A percentile compares a stretch with the other conserved stretches of the same genome.
Evolutionary conservation across 1,139 yeast species (phyloP).

Genomic region (Sugiyamaella sp.): DNA sequence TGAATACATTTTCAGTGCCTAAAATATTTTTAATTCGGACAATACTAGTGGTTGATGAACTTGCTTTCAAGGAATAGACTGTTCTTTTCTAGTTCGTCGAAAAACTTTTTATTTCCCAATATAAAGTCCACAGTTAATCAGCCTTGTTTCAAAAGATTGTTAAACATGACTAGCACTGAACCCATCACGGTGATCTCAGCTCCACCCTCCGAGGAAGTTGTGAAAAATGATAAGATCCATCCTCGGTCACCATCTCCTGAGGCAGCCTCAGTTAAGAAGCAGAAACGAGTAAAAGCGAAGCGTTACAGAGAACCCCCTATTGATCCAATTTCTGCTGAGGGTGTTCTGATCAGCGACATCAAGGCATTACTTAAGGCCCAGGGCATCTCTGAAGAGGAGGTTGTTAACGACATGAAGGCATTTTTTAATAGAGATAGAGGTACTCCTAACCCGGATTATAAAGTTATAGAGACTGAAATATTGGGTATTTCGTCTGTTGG

Average conservation of each 20-base stretch:
- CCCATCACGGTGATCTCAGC: background rate
- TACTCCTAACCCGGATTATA: slow-evolving; percentile 60
- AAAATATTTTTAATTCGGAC: slow-evolving; percentile 2
- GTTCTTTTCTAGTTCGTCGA: background rate
- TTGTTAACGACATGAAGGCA: slow-evolving; percentile 64
- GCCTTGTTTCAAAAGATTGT: background rate
- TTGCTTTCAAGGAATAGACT: slow-evolving; percentile 1
- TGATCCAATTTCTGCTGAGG: slow-evolving; percentile 81
- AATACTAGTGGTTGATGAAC: slow-evolving; percentile 8
- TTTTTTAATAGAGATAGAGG: slow-evolving; percentile 63
- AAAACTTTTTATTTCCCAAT: background rate
- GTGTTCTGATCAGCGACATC: slow-evolving; percentile 78
- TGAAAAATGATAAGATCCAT: background rate
- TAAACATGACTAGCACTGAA: slow-evolving; percentile 8
- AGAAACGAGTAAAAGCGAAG: slow-evolving; percentile 44
- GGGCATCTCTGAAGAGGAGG: slow-evolving; percentile 50
- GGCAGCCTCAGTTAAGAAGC: slow-evolving; percentile 15
- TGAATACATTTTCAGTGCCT: background rate
- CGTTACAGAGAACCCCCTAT: slow-evolving; percentile 62
- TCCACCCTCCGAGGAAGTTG: background rate
- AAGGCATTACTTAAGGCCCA: slow-evolving; percentile 55
- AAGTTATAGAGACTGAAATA: slow-evolving; percentile 60
- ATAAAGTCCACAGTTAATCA: background rate
- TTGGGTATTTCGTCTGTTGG: slow-evolving; percentile 72
- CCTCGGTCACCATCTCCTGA: slow-evolving; percentile 14